Evolutionary conservation across 2,329 filamentous ascomycete species (phyloP), one percentile per base, ranked within the genome.

Genomic region (Volutella citrinella): DNA sequence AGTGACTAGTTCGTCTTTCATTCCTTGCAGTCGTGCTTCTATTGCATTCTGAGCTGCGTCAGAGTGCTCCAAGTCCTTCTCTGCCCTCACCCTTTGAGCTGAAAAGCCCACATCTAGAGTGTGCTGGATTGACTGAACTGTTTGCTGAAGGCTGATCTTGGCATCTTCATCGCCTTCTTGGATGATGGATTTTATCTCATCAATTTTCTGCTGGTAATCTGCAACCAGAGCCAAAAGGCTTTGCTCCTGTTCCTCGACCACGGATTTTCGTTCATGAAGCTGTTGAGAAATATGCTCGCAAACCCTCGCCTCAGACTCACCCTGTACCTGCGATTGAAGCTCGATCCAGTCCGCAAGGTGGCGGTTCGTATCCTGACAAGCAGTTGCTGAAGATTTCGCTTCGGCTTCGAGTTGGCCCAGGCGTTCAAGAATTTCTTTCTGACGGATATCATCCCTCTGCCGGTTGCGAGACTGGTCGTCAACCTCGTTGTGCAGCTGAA

Each of bases 51-150:
- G 39, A 6, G 46, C 26, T 11, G 18, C 24, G 19, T 46, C 36
- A 12, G 47, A 45, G 22, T 43, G 33, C 9, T 21, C 36, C n/a
- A 47, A 32, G 7, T 31, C 32, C 12, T 27, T 34, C 16, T 53
- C 45, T 6, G 46, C 48, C 13, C 37, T 43, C 15, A 32, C 32
- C 28, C 30, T 50, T 22, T 51, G 51, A 25, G 43, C 32, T 8
- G 40, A 34, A 24, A 61, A 42, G 2, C 46, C 45, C 17, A 46
- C 21, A 10, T 54, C 42, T 12, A 63, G 36, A 8, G 36, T 31
- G 6, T 22, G 23, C 15, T 33, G 44, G 35, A 61, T 42, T 6
- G 45, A 43, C 2, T 35, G 25, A 10, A 51, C 33, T 17, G 47
- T 28, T 6, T 19, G 18, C 12, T 46, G 43, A 3, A 60, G 13